Percentiles rank a stretch among this genome's conserved stretches.
Conservation (phyloP, 2,329 filamentous ascomycete species). For the Aspergillus ochraceus region DNA sequence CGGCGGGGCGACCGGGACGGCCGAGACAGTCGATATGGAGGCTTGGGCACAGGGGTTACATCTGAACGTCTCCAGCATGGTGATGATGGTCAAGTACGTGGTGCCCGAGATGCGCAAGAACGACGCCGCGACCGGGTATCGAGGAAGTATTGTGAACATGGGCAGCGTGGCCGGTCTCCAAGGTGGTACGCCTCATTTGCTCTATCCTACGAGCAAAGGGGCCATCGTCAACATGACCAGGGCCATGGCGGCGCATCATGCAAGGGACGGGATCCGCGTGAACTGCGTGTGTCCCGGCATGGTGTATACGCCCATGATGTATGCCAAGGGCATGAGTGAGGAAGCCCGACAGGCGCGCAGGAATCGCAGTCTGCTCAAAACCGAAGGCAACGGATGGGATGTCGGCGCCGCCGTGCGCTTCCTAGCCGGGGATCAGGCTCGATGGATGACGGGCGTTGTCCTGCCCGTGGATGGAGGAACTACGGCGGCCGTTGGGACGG, state of each 20-base stretch:
- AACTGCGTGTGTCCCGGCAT: slow-evolving; percentile 59
- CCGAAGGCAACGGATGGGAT: slow-evolving; percentile 58
- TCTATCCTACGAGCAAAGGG: slow-evolving; percentile 57
- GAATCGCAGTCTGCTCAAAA: slow-evolving; percentile 53
- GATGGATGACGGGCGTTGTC: slow-evolving; percentile 54
- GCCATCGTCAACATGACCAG: slow-evolving; percentile 58
- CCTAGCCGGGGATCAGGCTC: slow-evolving; percentile 52
- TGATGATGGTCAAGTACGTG: slow-evolving; percentile 62
- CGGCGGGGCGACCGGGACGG: slow-evolving; percentile 59
- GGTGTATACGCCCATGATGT: slow-evolving; percentile 60
- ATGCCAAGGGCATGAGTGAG: slow-evolving; percentile 50
- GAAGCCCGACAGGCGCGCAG: slow-evolving; percentile 51
- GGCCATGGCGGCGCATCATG: slow-evolving; percentile 59
- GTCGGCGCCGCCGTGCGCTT: slow-evolving; percentile 53
- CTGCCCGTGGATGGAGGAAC: slow-evolving; percentile 51
- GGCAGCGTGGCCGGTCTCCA: slow-evolving; percentile 56
- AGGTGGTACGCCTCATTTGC: slow-evolving; percentile 54
- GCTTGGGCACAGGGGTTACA: slow-evolving; percentile 59
- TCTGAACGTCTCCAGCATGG: slow-evolving; percentile 66
- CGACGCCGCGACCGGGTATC: slow-evolving; percentile 37
- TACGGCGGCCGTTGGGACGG: slow-evolving; percentile 43
- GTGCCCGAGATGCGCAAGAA: slow-evolving; percentile 62
- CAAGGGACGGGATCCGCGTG: slow-evolving; percentile 50
- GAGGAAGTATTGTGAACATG: slow-evolving; percentile 52
- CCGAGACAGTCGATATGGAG: slow-evolving; percentile 60